Conservation (phyloP, 768 basidiomycete species). For the Psilocybe cubensis region DNA sequence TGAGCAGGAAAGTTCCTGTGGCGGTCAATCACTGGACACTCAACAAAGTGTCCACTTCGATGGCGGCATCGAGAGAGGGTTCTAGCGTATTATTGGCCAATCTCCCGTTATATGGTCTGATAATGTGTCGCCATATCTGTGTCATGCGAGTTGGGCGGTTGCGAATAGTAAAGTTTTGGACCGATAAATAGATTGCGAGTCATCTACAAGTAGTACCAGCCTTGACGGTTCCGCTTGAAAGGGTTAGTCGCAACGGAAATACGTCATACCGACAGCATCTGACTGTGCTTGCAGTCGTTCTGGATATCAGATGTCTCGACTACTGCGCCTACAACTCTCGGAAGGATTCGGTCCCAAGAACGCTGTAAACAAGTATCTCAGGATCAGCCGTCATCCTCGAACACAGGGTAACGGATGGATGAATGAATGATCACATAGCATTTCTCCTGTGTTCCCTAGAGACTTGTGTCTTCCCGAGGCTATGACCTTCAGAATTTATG, state of each 20-base stretch:
- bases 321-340: background rate
- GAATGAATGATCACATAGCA: background rate
- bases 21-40: too few species aligned
- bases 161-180: background rate
- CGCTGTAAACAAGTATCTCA: background rate
- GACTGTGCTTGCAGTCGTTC: background rate
- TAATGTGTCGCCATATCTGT: too few species aligned
- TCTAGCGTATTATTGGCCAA: too few species aligned
- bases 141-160: background rate
- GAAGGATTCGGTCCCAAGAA: background rate
- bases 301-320: background rate
- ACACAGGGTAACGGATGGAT: background rate
- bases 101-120: too few species aligned
- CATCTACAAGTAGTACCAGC: too few species aligned
- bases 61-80: too few species aligned
- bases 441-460: background rate
- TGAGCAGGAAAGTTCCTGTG: too few species aligned
- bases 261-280: too few species aligned
- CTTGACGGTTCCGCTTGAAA: too few species aligned
- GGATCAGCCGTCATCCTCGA: background rate
- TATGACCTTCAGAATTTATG: background rate
- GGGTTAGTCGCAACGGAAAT: too few species aligned
- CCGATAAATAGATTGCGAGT: too few species aligned
- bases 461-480: background rate
- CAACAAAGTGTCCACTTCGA: too few species aligned